phyloP scores from a whole-genome alignment of 805 yeast species.

The Candida corydali region DNA sequence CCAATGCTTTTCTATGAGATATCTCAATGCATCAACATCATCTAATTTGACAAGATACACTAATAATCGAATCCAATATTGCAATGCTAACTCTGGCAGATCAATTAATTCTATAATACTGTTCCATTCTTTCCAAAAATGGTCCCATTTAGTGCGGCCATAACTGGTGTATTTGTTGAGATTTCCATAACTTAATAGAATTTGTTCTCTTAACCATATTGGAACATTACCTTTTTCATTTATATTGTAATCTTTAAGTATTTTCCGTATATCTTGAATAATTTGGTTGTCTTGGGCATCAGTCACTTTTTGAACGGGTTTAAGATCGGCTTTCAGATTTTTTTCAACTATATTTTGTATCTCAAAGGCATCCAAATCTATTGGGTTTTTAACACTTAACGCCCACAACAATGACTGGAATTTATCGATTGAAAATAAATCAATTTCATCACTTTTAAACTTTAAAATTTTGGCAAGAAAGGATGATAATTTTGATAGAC shows the following conservation, averaged over 20 bases:
- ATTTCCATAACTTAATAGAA: constrained; percentile 35
- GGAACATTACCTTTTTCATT: constrained; percentile 8
- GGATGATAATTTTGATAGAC: constrained; percentile 21
- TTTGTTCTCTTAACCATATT: constrained; percentile 26
- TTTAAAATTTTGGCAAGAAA: constrained; percentile 23
- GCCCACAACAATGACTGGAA: constrained; percentile 35
- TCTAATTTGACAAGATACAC: constrained; percentile 28
- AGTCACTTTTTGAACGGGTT: not conserved
- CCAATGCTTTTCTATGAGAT: constrained; percentile 31
- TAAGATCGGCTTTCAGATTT: not conserved
- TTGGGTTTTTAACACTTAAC: constrained; percentile 16
- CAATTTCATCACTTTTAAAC: constrained; percentile 22
- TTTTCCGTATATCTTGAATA: constrained; percentile 25
- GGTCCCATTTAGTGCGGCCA: constrained; percentile 28
- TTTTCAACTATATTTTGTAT: constrained; percentile 2
- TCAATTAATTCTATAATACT: constrained; percentile 12
- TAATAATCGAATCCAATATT: constrained; percentile 29
- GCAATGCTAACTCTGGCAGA: constrained; percentile 4
- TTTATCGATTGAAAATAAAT: constrained; percentile 21
- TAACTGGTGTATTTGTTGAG: not conserved
- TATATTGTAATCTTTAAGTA: constrained; percentile 20
- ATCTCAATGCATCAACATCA: constrained; percentile 20
- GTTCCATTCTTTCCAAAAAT: constrained; percentile 40
- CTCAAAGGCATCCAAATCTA: constrained; percentile 3
- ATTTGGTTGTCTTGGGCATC: constrained; percentile 21